Percentiles rank a stretch among this genome's conserved stretches.
Conservation (phyloP, 495 filamentous ascomycete genomes). For the Aspergillus coremiiformis region DNA sequence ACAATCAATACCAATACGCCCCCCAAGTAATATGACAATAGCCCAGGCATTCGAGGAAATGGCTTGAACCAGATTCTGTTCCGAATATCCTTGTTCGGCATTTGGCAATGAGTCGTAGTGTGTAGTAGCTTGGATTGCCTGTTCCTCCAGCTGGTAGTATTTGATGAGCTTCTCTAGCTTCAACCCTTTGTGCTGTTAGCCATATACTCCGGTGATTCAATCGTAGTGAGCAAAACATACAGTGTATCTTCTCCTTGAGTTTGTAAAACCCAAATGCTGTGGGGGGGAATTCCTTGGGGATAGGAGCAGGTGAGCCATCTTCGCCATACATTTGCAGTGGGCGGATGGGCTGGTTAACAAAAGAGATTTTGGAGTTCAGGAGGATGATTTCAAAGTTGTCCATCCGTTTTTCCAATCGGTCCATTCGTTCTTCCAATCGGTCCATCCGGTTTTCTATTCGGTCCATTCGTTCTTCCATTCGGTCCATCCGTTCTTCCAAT, state of each 20-base stretch:
- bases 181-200: background rate
- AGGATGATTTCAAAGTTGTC: background rate
- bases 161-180: background rate
- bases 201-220: background rate
- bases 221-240: background rate
- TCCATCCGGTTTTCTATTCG: background rate
- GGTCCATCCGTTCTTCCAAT: no score
- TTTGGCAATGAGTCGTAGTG: background rate
- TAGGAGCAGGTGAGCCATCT: background rate
- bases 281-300: background rate
- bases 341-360: background rate
- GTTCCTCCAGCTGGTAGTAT: background rate
- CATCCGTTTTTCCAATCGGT: background rate
- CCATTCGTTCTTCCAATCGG: background rate
- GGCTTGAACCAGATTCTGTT: background rate
- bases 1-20: background rate
- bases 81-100: background rate
- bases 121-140: background rate
- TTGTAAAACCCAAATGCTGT: background rate
- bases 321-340: background rate
- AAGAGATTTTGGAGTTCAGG: background rate
- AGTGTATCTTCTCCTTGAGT: background rate
- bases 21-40: background rate
- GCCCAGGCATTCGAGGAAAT: background rate
- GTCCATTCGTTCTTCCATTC: background rate